A percentile compares a stretch with the other conserved stretches of the same genome.
These are phyloP conservation scores for Alnus rubra DNA, from an alignment of 306 rosid genomes.

Conservation along the genomic window DNA sequence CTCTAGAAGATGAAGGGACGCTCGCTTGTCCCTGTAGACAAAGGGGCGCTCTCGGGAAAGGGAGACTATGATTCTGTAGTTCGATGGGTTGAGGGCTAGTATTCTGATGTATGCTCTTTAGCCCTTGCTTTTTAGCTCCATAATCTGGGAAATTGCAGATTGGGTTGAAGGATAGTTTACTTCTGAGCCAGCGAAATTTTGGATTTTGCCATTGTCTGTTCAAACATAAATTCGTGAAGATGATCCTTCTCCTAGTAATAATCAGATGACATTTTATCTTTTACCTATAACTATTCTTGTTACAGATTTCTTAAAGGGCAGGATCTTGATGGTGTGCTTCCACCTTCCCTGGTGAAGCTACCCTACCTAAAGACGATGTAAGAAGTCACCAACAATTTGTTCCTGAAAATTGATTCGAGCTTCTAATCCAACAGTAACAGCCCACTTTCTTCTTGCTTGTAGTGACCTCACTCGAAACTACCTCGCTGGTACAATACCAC, in stretches of 20 bases:
- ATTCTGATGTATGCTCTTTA: too few relatives aligned
- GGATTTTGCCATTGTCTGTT: too few relatives aligned
- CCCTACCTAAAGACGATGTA: conserved; percentile 20
- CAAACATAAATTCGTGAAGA: too few relatives aligned
- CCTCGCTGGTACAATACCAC: conserved; percentile 31
- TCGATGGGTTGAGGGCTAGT: too few relatives aligned
- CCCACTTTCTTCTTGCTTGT: neutral
- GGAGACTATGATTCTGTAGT: too few relatives aligned
- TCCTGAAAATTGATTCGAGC: neutral
- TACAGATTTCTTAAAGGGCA: conserved; percentile 17
- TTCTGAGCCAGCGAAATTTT: neutral
- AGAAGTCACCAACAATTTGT: neutral
- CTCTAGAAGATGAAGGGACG: too few relatives aligned
- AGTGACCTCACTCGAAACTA: conserved; percentile 25
- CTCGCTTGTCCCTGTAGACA: too few relatives aligned
- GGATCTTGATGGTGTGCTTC: conserved; percentile 42
- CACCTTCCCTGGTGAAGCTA: conserved; percentile 27
- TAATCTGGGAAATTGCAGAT: too few relatives aligned
- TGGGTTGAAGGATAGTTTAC: neutral
- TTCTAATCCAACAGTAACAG: neutral
- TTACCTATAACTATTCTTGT: neutral
- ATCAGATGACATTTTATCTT: neutral
- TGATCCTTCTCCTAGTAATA: too few relatives aligned
- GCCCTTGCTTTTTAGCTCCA: too few relatives aligned
- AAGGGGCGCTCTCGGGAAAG: too few relatives aligned